Conservation (phyloP, 768 basidiomycete species). For the Crucibulum laeve region DNA sequence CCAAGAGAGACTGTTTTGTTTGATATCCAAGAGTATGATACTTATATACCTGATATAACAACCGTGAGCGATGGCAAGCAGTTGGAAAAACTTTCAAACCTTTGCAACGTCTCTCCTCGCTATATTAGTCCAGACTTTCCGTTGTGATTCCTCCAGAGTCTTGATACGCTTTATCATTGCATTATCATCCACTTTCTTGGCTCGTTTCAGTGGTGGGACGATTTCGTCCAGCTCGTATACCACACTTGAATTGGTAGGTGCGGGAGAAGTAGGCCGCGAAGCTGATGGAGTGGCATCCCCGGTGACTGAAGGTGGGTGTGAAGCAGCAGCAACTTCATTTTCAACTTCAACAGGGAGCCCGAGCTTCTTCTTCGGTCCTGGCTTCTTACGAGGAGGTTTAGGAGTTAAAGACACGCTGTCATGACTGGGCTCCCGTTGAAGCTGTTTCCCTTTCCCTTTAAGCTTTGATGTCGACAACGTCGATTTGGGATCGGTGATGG, state of each 20-base stretch:
- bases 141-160: slow-evolving; percentile 77
- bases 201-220: slow-evolving; percentile 68
- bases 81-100: slow-evolving; percentile 31
- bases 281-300: slow-evolving; percentile 69
- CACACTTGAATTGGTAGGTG: slow-evolving; percentile 48
- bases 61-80: not conserved
- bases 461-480: slow-evolving; percentile 40
- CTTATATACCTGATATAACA: slow-evolving; percentile 63
- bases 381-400: slow-evolving; percentile 51
- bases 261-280: slow-evolving; percentile 71
- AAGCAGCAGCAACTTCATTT: slow-evolving; percentile 33
- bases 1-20: slow-evolving; percentile 62
- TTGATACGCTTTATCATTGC: slow-evolving; percentile 73
- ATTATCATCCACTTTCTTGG: slow-evolving; percentile 71
- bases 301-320: slow-evolving; percentile 51
- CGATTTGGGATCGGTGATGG: too few relatives aligned
- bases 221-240: slow-evolving; percentile 71
- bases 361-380: slow-evolving; percentile 51
- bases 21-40: slow-evolving; percentile 65
- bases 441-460: slow-evolving; percentile 49
- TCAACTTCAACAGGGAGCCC: slow-evolving; percentile 50
- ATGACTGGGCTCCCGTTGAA: slow-evolving; percentile 49
- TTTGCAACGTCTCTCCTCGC: slow-evolving; percentile 81
- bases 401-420: slow-evolving; percentile 54
- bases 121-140: slow-evolving; percentile 88